Conservation (phyloP, 257 asterid genomes). For the Gentiana straminea region DNA sequence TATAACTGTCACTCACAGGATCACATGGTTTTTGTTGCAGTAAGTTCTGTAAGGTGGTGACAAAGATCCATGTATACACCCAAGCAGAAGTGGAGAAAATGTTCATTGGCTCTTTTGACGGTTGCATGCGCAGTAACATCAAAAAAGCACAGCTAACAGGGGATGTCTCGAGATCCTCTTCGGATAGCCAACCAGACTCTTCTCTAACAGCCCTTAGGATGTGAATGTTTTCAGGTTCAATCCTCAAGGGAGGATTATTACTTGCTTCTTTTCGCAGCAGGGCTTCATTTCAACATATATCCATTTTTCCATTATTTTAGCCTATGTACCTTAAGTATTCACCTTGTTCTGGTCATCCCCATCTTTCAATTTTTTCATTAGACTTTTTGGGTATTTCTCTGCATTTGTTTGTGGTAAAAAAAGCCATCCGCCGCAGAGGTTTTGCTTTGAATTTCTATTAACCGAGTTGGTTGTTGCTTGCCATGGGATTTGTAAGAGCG, state of each 20-base stretch:
- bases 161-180: slow-evolving; percentile 66
- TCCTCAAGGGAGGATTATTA: background rate
- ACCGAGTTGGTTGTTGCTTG: too few relatives aligned
- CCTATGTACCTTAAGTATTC: background rate
- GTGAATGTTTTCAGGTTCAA: slow-evolving; percentile 14
- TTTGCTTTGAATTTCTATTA: too few relatives aligned
- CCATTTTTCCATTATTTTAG: background rate
- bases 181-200: slow-evolving; percentile 60
- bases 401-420: too few relatives aligned
- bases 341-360: background rate
- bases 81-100: slow-evolving; percentile 87
- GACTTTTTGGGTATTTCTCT: too few relatives aligned
- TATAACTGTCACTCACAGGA: slow-evolving; percentile 37
- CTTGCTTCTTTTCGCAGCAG: background rate
- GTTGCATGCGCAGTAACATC: slow-evolving; percentile 80
- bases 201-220: slow-evolving; percentile 35
- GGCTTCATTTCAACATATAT: background rate
- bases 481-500: too few relatives aligned
- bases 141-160: slow-evolving; percentile 55
- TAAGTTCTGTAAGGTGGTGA: slow-evolving; percentile 70
- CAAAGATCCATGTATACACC: slow-evolving; percentile 90
- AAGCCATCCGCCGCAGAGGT: too few relatives aligned
- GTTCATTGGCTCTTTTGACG: slow-evolving; percentile 58
- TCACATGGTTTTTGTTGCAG: slow-evolving; percentile 23
- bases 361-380: too few relatives aligned